These are phyloP conservation scores for Triangularia verruculosa DNA, from an alignment of 2,329 filamentous ascomycete genomes.

Conservation along the genomic window DNA sequence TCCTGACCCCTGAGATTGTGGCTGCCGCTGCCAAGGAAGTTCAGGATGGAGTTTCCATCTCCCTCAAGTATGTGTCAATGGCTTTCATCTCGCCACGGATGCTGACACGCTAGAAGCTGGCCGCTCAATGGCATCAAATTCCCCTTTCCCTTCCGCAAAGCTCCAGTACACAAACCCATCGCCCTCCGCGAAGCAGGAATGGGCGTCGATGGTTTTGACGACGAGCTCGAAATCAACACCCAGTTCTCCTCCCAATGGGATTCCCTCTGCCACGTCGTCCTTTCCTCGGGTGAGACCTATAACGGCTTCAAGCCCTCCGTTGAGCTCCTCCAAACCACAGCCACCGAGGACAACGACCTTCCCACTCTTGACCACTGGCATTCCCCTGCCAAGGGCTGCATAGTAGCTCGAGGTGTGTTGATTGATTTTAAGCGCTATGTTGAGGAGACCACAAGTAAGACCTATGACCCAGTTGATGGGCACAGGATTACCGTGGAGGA, in stretches of 20 bases:
- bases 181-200: slow-evolving; percentile 35
- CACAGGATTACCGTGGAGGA: slow-evolving; percentile 53
- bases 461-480: slow-evolving; percentile 50
- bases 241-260: slow-evolving; percentile 58
- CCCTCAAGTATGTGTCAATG: slow-evolving; percentile 44
- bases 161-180: slow-evolving; percentile 37
- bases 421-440: slow-evolving; percentile 48
- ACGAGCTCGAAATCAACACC: slow-evolving; percentile 54
- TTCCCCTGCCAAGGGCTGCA: slow-evolving; percentile 40
- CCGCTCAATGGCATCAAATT: slow-evolving; percentile 42
- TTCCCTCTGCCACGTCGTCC: slow-evolving; percentile 44
- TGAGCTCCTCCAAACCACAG: slow-evolving; percentile 31
- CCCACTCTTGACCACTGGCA: slow-evolving; percentile 52
- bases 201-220: slow-evolving; percentile 40
- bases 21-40: slow-evolving; percentile 42
- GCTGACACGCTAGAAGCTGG: slow-evolving; percentile 34
- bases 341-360: slow-evolving; percentile 33
- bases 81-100: not conserved
- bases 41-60: slow-evolving; percentile 48
- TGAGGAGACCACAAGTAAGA: slow-evolving; percentile 40
- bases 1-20: slow-evolving; percentile 46
- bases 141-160: slow-evolving; percentile 35
- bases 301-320: slow-evolving; percentile 45
- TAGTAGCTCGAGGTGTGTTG: slow-evolving; percentile 55
- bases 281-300: slow-evolving; percentile 47